These are phyloP conservation scores for Rhizophlyctis rosea DNA, from an alignment of 192 early-diverging fungal genomes.

Conservation along the genomic window DNA sequence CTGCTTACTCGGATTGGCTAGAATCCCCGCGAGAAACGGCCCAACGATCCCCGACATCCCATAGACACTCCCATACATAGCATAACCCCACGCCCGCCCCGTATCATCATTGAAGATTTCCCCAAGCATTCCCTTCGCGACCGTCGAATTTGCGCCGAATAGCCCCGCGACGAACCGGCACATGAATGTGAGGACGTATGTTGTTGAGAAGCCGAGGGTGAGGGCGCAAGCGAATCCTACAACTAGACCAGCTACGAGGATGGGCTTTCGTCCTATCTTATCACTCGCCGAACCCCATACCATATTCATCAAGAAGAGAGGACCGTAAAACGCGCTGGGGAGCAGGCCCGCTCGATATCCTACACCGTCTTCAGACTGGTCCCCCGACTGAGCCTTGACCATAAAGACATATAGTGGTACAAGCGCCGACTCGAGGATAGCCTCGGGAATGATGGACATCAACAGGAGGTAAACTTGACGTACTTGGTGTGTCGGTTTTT, in stretches of 20 bases:
- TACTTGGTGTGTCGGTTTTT: not conserved
- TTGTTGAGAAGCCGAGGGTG: constrained; percentile 21
- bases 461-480: constrained; percentile 33
- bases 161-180: constrained; percentile 43
- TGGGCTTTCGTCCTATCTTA: constrained; percentile 27
- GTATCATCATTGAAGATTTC: constrained; percentile 32
- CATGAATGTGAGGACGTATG: constrained; percentile 24
- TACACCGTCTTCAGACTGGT: constrained; percentile 14
- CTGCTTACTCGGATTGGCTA: constrained; percentile 9
- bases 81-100: constrained; percentile 39
- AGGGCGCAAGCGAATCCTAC: constrained; percentile 10
- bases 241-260: constrained; percentile 29
- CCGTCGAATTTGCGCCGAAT: constrained; percentile 46
- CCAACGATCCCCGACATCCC: constrained; percentile 43
- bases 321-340: constrained; percentile 42
- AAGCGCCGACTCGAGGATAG: constrained; percentile 42
- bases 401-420: constrained; percentile 46
- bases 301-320: constrained; percentile 47
- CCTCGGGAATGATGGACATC: constrained; percentile 41
- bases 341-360: constrained; percentile 43
- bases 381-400: constrained; percentile 24
- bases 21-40: constrained; percentile 35
- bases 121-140: constrained; percentile 48
- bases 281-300: constrained; percentile 46
- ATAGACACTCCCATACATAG: constrained; percentile 45